A percentile compares a stretch with the other conserved stretches of the same genome.
Conservation (phyloP, 2,329 filamentous ascomycete genomes). For the Ophiostoma montium region DNA sequence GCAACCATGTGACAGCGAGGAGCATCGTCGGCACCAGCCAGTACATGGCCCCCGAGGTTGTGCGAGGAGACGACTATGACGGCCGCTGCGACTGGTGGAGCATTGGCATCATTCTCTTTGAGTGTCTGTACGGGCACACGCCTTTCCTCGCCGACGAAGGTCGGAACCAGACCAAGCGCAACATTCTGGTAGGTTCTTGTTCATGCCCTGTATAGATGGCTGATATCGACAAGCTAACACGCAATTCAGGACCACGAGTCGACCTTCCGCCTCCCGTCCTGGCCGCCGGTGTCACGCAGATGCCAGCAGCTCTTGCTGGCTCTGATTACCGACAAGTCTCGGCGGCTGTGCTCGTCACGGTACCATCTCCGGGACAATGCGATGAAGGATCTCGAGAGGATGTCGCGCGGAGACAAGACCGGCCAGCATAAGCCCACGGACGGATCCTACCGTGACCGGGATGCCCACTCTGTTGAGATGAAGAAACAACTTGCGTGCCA, state of each 20-base stretch:
- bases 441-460: conserved; percentile 15
- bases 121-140: conserved; percentile 85
- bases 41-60: conserved; percentile 95
- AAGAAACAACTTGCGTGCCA: conserved; percentile 22
- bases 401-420: neutral
- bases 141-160: conserved; percentile 73
- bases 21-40: conserved; percentile 92
- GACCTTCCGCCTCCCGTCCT: conserved; percentile 56
- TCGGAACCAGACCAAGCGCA: conserved; percentile 69
- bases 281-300: conserved; percentile 48
- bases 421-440: conserved; percentile 7
- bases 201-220: neutral
- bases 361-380: conserved; percentile 54
- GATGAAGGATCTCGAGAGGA: conserved; percentile 6
- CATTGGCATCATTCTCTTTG: conserved; percentile 83
- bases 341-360: conserved; percentile 59
- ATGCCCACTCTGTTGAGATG: neutral
- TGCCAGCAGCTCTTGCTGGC: conserved; percentile 65
- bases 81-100: conserved; percentile 96
- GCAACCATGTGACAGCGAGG: conserved; percentile 59
- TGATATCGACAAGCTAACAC: neutral
- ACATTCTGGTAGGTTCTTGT: conserved; percentile 51
- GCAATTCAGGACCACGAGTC: conserved; percentile 47
- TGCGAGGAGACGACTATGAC: conserved; percentile 70
- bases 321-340: conserved; percentile 60